phyloP scores from a whole-genome alignment of 257 asterid genomes.

The Catharanthus roseus region DNA sequence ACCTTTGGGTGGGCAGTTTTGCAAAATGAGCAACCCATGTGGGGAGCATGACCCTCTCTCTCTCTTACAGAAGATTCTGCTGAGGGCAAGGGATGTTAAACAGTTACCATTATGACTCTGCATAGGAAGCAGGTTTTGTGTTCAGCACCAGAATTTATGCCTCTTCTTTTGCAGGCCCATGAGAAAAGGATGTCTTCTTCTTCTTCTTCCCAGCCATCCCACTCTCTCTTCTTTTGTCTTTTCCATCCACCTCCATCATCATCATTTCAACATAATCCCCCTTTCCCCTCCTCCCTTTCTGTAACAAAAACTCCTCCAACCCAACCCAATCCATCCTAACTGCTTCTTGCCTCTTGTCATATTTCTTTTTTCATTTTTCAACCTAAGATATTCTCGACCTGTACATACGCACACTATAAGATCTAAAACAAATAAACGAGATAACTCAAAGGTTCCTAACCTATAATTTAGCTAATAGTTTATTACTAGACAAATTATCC shows the following conservation, averaged over 20 bases:
- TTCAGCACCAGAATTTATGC: conserved; percentile 54
- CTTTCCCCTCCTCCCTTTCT: background rate
- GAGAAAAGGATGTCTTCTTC: conserved; percentile 40
- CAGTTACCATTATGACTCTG: conserved; percentile 58
- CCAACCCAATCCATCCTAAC: background rate
- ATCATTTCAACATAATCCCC: background rate
- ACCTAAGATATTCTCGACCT: too few species aligned
- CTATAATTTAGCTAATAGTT: too few species aligned
- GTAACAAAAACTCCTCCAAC: background rate
- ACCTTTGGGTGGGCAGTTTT: too few species aligned
- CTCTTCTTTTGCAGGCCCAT: conserved; percentile 49
- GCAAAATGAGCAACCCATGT: conserved; percentile 42
- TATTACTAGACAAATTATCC: too few species aligned
- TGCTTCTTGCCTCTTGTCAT: background rate
- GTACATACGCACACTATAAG: too few species aligned
- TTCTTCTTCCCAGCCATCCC: background rate
- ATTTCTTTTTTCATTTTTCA: too few species aligned
- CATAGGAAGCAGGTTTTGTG: conserved; percentile 33
- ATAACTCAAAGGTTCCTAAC: too few species aligned
- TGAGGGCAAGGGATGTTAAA: conserved; percentile 40
- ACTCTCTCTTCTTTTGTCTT: conserved; percentile 20
- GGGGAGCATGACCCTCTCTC: conserved; percentile 52
- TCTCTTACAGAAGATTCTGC: conserved; percentile 40
- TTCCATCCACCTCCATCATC: conserved; percentile 7
- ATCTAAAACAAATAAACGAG: too few species aligned